Evolutionary conservation across 768 basidiomycete species (phyloP).

Genomic region (Amyloporia xantha): DNA sequence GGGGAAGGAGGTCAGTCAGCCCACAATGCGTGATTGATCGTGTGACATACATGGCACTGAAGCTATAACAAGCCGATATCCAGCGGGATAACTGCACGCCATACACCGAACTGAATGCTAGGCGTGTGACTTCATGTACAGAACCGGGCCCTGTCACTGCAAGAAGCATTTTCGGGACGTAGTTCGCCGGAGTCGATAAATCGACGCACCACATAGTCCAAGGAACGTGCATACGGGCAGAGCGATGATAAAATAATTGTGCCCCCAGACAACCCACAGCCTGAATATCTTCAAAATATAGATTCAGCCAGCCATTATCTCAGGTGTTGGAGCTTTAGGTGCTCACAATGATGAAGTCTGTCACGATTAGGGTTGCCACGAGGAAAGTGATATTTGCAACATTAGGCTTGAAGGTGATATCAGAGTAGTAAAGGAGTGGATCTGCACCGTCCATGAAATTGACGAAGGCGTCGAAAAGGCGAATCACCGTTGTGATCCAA

Average conservation of each 20-base stretch:
- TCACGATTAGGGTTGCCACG: background rate
- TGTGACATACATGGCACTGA: background rate
- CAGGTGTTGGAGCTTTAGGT: background rate
- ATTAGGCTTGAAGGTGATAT: background rate
- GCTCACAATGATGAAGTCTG: background rate
- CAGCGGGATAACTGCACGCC: background rate
- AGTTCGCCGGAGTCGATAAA: background rate
- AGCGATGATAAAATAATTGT: background rate
- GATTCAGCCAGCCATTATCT: no score
- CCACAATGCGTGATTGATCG: background rate
- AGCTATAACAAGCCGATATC: background rate
- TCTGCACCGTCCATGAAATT: background rate
- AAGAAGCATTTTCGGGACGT: background rate
- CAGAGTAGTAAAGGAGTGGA: background rate
- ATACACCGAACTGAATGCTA: background rate
- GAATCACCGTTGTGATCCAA: background rate
- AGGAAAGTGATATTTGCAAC: background rate
- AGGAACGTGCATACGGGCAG: background rate
- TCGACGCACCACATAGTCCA: background rate
- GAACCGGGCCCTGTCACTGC: background rate
- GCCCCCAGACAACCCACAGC: background rate
- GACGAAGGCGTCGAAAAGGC: background rate
- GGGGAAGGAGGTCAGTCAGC: background rate
- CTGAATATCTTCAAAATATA: background rate
- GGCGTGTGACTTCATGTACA: background rate